phyloP scores from a whole-genome alignment of 2,329 filamentous ascomycete genomes.

The Alternaria sp. region DNA sequence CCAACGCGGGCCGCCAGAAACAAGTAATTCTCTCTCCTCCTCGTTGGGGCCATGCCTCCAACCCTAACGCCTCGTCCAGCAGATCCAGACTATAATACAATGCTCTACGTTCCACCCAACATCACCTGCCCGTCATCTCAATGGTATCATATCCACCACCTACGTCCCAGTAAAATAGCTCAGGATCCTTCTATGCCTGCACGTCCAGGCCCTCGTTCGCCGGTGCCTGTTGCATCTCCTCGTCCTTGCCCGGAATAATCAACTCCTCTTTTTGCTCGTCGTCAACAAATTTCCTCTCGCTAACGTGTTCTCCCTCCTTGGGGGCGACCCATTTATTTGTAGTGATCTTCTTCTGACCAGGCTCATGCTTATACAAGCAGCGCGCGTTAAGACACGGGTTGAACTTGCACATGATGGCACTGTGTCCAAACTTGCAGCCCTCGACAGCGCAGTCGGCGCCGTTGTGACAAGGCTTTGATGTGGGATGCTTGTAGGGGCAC shows the following conservation, averaged over 20 bases:
- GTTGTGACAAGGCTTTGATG: slow-evolving; percentile 86
- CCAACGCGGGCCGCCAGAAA: slow-evolving; percentile 8
- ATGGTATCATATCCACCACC: slow-evolving; percentile 24
- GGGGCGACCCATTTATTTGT: slow-evolving; percentile 86
- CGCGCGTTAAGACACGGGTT: slow-evolving; percentile 88
- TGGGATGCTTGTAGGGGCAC: slow-evolving; percentile 89
- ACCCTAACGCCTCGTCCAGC: slow-evolving; percentile 17
- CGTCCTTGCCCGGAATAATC: slow-evolving; percentile 64
- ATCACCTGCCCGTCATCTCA: slow-evolving; percentile 1
- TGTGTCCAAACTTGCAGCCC: slow-evolving; percentile 89
- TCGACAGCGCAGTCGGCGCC: slow-evolving; percentile 83
- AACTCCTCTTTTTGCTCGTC: slow-evolving; percentile 72
- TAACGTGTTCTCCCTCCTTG: slow-evolving; percentile 67
- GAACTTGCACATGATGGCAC: slow-evolving; percentile 84
- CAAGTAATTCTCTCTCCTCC: slow-evolving; percentile 3
- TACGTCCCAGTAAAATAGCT: neutral
- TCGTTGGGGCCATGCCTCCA: slow-evolving; percentile 7
- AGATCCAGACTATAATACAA: slow-evolving; percentile 35
- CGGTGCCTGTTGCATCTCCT: slow-evolving; percentile 22
- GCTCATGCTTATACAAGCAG: slow-evolving; percentile 88
- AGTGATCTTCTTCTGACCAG: slow-evolving; percentile 79
- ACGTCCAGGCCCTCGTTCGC: slow-evolving; percentile 30
- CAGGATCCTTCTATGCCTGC: slow-evolving; percentile 19
- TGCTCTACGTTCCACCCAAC: slow-evolving; percentile 16
- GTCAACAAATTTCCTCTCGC: slow-evolving; percentile 86